Evolutionary conservation across 352 stramenopile genomes (phyloP).

Genomic region (Globisporangium cylindrosporum): DNA sequence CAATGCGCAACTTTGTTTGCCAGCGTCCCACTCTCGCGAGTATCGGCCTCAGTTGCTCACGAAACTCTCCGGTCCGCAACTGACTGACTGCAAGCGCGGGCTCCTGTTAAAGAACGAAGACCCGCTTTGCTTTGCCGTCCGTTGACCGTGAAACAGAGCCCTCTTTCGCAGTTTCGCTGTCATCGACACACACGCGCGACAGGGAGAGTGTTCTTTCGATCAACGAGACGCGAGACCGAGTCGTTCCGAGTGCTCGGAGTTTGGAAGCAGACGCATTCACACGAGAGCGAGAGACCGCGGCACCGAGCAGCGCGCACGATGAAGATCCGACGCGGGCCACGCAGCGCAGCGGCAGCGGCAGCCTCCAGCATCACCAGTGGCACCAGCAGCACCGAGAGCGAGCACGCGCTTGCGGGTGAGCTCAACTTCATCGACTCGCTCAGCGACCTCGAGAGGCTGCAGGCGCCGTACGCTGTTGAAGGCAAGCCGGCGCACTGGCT

Average conservation of each 20-base stretch:
- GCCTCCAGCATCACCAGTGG: background rate
- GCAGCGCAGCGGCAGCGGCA: background rate
- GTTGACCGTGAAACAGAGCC: no score
- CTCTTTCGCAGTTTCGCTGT: background rate
- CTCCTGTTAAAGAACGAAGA: no score
- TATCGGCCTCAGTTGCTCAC: background rate
- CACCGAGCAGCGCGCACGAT: background rate
- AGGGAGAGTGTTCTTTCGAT: background rate
- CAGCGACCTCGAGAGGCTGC: conserved; percentile 10
- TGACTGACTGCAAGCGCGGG: no score
- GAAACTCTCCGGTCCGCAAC: no score
- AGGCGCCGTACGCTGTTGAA: background rate
- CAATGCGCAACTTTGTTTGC: background rate
- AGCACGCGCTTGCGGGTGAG: background rate
- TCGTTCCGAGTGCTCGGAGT: background rate
- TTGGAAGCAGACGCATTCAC: background rate
- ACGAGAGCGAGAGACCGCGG: background rate
- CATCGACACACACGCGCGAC: background rate
- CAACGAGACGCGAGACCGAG: background rate
- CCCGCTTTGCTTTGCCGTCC: background rate
- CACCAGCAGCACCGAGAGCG: conserved; percentile 3
- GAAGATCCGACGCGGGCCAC: conserved; percentile 4
- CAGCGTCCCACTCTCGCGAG: background rate
- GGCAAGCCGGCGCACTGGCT: background rate
- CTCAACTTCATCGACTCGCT: conserved; percentile 11